Base-by-base conservation (phyloP, 805 yeast species). In the Candida jianshihensis region DNA sequence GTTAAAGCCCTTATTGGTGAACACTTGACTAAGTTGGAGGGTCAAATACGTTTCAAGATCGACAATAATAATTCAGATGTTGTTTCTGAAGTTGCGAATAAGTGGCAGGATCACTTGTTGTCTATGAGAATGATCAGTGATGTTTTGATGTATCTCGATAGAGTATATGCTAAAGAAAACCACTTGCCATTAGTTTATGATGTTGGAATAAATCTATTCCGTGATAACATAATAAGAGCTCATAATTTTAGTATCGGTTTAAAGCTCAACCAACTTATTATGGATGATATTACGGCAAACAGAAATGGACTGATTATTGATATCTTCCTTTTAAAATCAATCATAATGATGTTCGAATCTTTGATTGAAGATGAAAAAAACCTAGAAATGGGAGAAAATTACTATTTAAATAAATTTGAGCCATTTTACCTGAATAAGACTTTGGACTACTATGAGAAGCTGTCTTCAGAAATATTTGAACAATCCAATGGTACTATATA, bases 111-210 rank as follows among this genome's bases (percentile, higher is more conserved):
- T 33, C 90, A 83, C 53, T 56, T 78, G 26, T 67, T 78, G 27
- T 70, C 81, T 33, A 82, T 85, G 80, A 70, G 84, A 43, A 75
- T 85, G 70, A 73, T 86, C 30, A 73, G 89, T 48, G 95, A 89
- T 56, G 84, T 88, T 4, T 62, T 86, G 53, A 80, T 88, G 83
- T 88, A 88, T 51, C 58, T 89, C 53, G 95, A 88, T 53, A 70
- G 95, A 30, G 95, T 85, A 0, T 87, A 83, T 47, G 83, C 88
- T 19, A 78, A 75, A 45, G 89, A 81, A 44, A 64, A 68, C 37
- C 78, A 74, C 47, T 61, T 75, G 34, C 75, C 82, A 4, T 61
- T 78, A 39, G 68, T 81, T 3, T 81, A 79, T 51, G 96, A 88
- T 51, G 66, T 79, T 33, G 94, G 95, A 0, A 64, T 87, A 18